These are phyloP conservation scores for Fusarium irregulare DNA, from an alignment of 2,329 filamentous ascomycete species.

Conservation along the genomic window DNA sequence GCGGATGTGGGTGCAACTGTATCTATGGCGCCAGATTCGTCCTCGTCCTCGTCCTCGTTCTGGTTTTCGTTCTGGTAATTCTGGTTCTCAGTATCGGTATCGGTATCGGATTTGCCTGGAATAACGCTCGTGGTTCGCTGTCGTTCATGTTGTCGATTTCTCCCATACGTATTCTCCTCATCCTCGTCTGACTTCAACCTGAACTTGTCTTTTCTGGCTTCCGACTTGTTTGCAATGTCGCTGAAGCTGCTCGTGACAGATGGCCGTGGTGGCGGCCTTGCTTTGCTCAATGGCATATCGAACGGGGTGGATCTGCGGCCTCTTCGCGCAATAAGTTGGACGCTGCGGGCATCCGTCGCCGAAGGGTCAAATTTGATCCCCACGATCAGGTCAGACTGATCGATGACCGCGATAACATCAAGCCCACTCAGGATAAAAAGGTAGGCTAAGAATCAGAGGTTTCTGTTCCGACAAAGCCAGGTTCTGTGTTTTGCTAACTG, in stretches of 20 bases:
- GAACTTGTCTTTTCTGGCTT: slow-evolving; percentile 11
- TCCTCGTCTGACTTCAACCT: slow-evolving; percentile 4
- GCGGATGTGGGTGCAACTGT: slow-evolving; percentile 1
- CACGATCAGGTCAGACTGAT: slow-evolving; percentile 10
- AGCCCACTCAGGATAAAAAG: slow-evolving; percentile 16
- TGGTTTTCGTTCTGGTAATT: not conserved
- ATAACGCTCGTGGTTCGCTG: slow-evolving; percentile 10
- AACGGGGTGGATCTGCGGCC: not conserved
- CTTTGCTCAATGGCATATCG: slow-evolving; percentile 42
- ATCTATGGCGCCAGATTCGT: slow-evolving; percentile 23
- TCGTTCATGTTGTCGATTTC: slow-evolving; percentile 25
- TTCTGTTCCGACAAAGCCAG: slow-evolving; percentile 16
- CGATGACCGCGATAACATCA: not conserved
- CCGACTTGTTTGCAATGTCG: slow-evolving; percentile 23
- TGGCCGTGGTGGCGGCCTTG: slow-evolving; percentile 35
- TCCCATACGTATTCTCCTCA: slow-evolving; percentile 27
- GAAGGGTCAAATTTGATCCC: slow-evolving; percentile 21
- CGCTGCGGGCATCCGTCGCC: slow-evolving; percentile 29
- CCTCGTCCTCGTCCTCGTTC: not conserved
- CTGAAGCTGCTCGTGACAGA: slow-evolving; percentile 25
- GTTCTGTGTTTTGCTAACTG: slow-evolving; percentile 23
- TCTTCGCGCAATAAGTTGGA: slow-evolving; percentile 11
- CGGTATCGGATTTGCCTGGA: not conserved
- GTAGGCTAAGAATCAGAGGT: not conserved
- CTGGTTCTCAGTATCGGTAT: not conserved